Evolutionary conservation across 176 grass and related monocot genomes (phyloP).

Genomic region (Hsuehochloa calcarea): DNA sequence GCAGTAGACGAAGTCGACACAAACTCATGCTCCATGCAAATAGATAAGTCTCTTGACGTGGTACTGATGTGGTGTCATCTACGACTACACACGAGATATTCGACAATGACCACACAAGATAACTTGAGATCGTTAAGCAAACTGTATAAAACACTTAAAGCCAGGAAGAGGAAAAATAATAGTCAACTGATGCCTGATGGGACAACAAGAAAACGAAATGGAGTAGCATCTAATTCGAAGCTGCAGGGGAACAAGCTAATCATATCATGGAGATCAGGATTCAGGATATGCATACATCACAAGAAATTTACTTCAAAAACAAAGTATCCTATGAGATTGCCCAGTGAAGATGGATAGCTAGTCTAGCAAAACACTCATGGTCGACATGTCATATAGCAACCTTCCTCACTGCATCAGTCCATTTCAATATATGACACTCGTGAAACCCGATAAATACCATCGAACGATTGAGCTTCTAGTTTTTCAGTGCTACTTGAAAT

Average conservation of each 20-base stretch:
- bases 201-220: slow-evolving; percentile 20
- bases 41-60: slow-evolving; percentile 26
- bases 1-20: not conserved
- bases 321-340: not conserved
- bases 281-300: not conserved
- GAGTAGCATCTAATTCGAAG: not conserved
- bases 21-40: not conserved
- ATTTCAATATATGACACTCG: not conserved
- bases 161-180: not conserved
- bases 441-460: not conserved
- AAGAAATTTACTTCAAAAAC: not conserved
- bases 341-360: not conserved
- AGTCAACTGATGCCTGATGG: slow-evolving; percentile 22
- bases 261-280: not conserved
- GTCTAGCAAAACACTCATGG: not conserved
- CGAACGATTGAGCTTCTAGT: not conserved
- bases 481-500: slow-evolving; percentile 2
- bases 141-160: not conserved
- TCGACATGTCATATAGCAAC: not conserved
- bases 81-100: slow-evolving; percentile 12
- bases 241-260: not conserved
- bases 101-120: not conserved
- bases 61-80: slow-evolving; percentile 19
- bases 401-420: not conserved
- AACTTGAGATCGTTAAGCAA: not conserved